Conservation (phyloP, 2,329 filamentous ascomycete genomes). For the Aspergillus uvarum region DNA sequence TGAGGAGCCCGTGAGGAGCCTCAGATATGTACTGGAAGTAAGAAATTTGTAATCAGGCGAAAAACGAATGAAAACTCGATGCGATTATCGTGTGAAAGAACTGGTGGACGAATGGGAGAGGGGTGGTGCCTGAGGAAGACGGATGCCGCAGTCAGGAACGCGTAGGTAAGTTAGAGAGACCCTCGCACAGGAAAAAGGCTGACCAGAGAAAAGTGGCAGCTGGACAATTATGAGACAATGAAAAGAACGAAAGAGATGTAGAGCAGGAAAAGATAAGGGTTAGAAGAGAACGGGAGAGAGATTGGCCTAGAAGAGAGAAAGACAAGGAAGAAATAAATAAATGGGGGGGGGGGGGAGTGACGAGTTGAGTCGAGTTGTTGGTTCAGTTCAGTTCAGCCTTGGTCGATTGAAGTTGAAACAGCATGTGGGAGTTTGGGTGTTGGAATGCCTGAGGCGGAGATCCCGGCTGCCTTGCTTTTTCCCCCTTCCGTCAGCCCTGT, state of each 20-base stretch:
- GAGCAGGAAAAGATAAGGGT: neutral
- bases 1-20: neutral
- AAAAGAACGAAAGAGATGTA: neutral
- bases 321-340: neutral
- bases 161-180: neutral
- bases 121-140: neutral
- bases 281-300: neutral
- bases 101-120: neutral
- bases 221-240: neutral
- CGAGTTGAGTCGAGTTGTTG: neutral
- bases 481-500: neutral
- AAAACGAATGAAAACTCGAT: neutral
- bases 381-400: neutral
- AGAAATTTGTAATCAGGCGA: neutral
- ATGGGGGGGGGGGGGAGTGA: neutral
- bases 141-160: neutral
- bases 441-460: neutral
- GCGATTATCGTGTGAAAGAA: neutral
- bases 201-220: neutral
- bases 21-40: neutral
- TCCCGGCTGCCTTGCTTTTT: neutral
- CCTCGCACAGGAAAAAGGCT: too few species aligned
- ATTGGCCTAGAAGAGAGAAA: neutral
- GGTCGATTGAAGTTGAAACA: neutral
- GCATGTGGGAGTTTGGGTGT: neutral